These are phyloP conservation scores for Quercus lobata DNA, from an alignment of 331 rosid species.

Conservation along the genomic window DNA sequence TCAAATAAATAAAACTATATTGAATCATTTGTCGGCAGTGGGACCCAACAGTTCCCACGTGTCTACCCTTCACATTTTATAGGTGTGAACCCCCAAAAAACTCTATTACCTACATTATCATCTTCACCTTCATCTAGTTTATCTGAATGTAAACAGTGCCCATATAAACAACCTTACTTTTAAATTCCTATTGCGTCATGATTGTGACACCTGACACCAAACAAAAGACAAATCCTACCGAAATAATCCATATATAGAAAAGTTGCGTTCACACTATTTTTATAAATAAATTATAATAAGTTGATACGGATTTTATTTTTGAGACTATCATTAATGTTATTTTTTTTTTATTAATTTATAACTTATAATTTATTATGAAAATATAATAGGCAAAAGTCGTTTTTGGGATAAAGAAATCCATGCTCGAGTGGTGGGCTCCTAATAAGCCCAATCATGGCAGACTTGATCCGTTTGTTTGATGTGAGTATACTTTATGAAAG, in stretches of 20 bases:
- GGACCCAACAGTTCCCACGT: background rate
- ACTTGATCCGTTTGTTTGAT: background rate
- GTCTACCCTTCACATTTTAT: background rate
- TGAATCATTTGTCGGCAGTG: slow-evolving; percentile 21
- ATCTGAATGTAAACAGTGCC: background rate
- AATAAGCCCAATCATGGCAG: slow-evolving; percentile 7
- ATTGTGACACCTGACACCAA: background rate
- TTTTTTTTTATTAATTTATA: no score
- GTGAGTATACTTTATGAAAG: no score
- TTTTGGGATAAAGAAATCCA: no score
- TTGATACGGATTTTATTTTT: rapidly evolving
- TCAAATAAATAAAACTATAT: background rate
- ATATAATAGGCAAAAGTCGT: rapidly evolving
- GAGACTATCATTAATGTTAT: rapidly evolving
- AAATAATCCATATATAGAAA: rapidly evolving
- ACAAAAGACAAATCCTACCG: background rate
- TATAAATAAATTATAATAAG: no score
- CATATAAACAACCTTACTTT: no score
- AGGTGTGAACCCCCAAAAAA: background rate
- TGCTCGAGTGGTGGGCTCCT: slow-evolving; percentile 9
- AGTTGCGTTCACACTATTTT: rapidly evolving
- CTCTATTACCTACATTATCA: background rate
- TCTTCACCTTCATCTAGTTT: background rate
- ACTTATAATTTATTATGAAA: rapidly evolving
- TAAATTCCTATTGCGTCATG: background rate